Percentiles rank a stretch among this genome's conserved stretches.
These are phyloP conservation scores for Botrytis cinerea DNA, from an alignment of 2,329 filamentous ascomycete genomes.

Conservation along the genomic window DNA sequence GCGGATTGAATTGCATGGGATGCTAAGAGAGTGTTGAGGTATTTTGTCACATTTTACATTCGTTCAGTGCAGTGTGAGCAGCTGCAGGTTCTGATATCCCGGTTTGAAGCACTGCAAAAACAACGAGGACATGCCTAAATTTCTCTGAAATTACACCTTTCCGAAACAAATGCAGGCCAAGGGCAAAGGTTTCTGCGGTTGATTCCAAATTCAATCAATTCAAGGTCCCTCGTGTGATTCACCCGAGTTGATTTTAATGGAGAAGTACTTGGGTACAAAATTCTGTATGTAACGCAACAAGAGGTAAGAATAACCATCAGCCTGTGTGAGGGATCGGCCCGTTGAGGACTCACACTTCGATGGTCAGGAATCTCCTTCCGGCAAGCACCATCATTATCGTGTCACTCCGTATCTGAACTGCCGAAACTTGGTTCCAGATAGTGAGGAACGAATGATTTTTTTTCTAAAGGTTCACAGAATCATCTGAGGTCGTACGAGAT, in stretches of 20 bases:
- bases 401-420: constrained; percentile 2
- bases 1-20: neutral
- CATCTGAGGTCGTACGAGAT: neutral
- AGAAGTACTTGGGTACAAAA: neutral
- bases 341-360: neutral
- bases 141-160: neutral
- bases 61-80: neutral
- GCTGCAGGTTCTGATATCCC: neutral
- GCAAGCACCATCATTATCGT: neutral
- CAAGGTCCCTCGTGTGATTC: neutral
- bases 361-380: constrained; percentile 1
- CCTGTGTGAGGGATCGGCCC: constrained; percentile 20
- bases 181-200: neutral
- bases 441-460: neutral
- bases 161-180: neutral
- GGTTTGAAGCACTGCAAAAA: neutral
- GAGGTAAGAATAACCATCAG: neutral
- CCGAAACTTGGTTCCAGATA: constrained; percentile 1
- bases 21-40: neutral
- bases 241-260: no score
- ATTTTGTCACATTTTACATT: neutral
- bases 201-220: neutral
- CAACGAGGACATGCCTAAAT: neutral
- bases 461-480: neutral
- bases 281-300: neutral